Base-by-base conservation (phyloP, 2,329 filamentous ascomycete species). In the Neonectria hederae region DNA sequence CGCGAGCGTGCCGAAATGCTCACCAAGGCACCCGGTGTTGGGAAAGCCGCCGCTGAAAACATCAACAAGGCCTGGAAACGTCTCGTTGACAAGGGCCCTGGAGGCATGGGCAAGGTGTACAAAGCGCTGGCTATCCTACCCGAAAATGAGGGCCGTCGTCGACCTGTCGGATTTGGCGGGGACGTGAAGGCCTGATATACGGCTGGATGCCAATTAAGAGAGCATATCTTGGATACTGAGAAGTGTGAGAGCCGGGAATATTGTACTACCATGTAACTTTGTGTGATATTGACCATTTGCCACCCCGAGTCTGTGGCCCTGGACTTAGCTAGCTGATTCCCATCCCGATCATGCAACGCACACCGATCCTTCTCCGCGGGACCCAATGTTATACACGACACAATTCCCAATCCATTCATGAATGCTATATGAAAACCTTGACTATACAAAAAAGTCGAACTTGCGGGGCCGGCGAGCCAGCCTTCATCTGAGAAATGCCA, bases 31-130 rank as follows among this genome's bases (percentile, higher is more conserved):
- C 72, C 78, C 5, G 78, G 76, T 17, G 69, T 73, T 11, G 67
- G 75, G 21, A 80, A 82, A 65, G 80, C 86, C 64, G 84, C 83
- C 67, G 86, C 81, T 30, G 83, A 83, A 69, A 87, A 88, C 55
- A 83, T 97, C 32, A 89, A 93, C 68, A 87, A 83, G 66, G 90
- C 91, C 0, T 97, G 93, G 88, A 90, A 88, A 80, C 84, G 96
- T 65, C 81, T 99, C 55, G 88, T 97, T n/a, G 94, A 97, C 77
- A 84, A 89, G 45, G 90, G 92, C 0, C 91, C 89, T 1, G 89
- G 88, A 55, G 95, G 94, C 0, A 99, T 99, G 96, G 96, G 96
- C 0, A 94, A 90, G 81, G 83, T 97, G 22, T 99, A 99, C 78
- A 97, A 98, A 81, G 94, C 89, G 24, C 85, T 99, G 85, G 92